These are phyloP conservation scores for Aspergillus sp. DNA, from an alignment of 2,329 filamentous ascomycete genomes.

Conservation along the genomic window DNA sequence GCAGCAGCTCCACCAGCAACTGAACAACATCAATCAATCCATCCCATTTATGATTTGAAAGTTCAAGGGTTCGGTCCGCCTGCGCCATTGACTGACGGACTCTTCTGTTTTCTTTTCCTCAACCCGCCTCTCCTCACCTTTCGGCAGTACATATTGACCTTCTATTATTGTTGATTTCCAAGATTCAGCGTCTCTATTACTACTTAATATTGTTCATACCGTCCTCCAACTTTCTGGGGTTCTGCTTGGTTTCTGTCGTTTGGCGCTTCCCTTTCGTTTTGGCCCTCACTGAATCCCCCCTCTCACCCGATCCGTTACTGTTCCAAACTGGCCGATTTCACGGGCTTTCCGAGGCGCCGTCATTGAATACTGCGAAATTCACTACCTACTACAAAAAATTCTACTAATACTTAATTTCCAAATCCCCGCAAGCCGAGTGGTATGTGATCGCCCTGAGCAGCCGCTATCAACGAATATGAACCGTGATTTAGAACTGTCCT, in stretches of 20 bases:
- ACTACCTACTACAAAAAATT: background rate
- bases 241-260: background rate
- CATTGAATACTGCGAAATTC: background rate
- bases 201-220: constrained; percentile 1
- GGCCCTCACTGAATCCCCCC: background rate
- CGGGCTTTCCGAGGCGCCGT: background rate
- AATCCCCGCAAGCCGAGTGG: constrained; percentile 11
- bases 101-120: background rate
- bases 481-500: constrained; percentile 13
- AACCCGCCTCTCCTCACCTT: background rate
- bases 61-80: constrained; percentile 2
- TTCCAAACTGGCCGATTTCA: background rate
- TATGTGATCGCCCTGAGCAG: constrained; percentile 16
- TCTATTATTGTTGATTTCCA: constrained; percentile 9
- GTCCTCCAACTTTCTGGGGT: background rate
- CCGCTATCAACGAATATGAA: constrained; percentile 8
- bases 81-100: background rate
- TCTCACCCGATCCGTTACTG: constrained; percentile 1
- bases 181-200: constrained; percentile 4
- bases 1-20: constrained; percentile 1
- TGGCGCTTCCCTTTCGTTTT: background rate
- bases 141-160: constrained; percentile 9
- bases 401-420: constrained; percentile 12
- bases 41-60: background rate
- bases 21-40: constrained; percentile 5